Evolutionary conservation across 441 rosid genomes (phyloP).

Genomic region (Dalechampia spathulata): DNA sequence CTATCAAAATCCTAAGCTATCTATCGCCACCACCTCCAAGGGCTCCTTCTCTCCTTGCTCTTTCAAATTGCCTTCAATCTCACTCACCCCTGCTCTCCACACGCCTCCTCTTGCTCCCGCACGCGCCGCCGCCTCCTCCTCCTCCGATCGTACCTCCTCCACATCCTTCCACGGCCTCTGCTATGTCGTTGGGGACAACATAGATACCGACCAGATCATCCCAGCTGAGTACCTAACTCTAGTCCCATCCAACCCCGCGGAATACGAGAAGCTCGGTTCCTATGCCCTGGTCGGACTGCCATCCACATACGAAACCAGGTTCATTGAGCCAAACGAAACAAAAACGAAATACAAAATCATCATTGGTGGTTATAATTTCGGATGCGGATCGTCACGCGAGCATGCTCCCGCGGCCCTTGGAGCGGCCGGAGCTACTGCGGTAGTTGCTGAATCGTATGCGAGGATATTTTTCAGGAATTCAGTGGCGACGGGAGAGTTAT

Average conservation of each 20-base stretch:
- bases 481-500: constrained; percentile 77
- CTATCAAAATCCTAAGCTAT: constrained; percentile 6
- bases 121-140: constrained; percentile 1
- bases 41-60: neutral
- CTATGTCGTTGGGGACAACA: constrained; percentile 85
- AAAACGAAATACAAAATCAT: constrained; percentile 59
- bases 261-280: constrained; percentile 80
- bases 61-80: neutral
- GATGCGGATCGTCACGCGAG: constrained; percentile 92
- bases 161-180: constrained; percentile 71
- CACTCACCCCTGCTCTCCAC: constrained; percentile 1
- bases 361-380: constrained; percentile 70
- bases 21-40: constrained; percentile 12
- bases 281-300: constrained; percentile 83
- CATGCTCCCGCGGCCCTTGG: constrained; percentile 89
- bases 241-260: constrained; percentile 80
- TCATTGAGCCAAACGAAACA: constrained; percentile 39
- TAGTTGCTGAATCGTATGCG: constrained; percentile 78
- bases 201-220: constrained; percentile 89
- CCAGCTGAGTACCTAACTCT: constrained; percentile 87
- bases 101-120: constrained; percentile 11
- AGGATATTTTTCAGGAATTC: constrained; percentile 88
- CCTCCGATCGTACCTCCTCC: constrained; percentile 15
- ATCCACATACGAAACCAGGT: constrained; percentile 47
- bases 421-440: constrained; percentile 68